phyloP scores from a whole-genome alignment of 2,329 filamentous ascomycete genomes.

The Phyllosticta paracitricarpa region DNA sequence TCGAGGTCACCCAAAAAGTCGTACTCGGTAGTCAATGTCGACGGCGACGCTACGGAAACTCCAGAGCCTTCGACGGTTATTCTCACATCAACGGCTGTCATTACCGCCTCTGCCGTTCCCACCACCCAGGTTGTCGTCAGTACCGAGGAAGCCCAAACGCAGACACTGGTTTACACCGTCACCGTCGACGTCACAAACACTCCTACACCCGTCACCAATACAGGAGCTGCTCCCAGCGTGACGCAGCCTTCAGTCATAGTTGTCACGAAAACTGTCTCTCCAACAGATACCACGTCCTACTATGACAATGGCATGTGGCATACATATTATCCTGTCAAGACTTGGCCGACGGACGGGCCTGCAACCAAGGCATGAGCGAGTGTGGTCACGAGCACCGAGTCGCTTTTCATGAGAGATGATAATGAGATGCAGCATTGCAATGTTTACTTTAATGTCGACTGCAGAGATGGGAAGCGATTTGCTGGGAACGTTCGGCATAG shows the following conservation, averaged over 20 bases:
- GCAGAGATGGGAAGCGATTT: neutral
- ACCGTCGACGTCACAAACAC: conserved; percentile 5
- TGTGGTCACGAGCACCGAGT: neutral
- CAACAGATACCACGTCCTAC: conserved; percentile 24
- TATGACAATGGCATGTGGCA: conserved; percentile 39
- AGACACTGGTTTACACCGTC: conserved; percentile 6
- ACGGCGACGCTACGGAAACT: conserved; percentile 23
- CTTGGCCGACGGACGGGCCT: conserved; percentile 11
- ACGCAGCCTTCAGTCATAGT: conserved; percentile 17
- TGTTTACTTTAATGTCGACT: neutral
- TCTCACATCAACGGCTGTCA: conserved; percentile 2
- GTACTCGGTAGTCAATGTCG: conserved; percentile 31
- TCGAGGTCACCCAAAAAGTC: conserved; percentile 20
- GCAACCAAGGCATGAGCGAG: neutral
- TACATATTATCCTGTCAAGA: conserved; percentile 31
- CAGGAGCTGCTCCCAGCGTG: neutral
- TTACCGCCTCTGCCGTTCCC: neutral
- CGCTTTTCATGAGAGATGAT: neutral
- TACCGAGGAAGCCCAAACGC: neutral
- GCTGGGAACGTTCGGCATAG: neutral
- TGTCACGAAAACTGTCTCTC: conserved; percentile 20
- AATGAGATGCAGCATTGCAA: neutral
- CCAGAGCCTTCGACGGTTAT: neutral
- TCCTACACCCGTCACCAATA: neutral
- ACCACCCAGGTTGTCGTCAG: neutral